Percentiles rank a stretch among this genome's conserved stretches.
Evolutionary conservation across 208 protist genomes (phyloP).

Genomic region (Crithidia fasciculata): DNA sequence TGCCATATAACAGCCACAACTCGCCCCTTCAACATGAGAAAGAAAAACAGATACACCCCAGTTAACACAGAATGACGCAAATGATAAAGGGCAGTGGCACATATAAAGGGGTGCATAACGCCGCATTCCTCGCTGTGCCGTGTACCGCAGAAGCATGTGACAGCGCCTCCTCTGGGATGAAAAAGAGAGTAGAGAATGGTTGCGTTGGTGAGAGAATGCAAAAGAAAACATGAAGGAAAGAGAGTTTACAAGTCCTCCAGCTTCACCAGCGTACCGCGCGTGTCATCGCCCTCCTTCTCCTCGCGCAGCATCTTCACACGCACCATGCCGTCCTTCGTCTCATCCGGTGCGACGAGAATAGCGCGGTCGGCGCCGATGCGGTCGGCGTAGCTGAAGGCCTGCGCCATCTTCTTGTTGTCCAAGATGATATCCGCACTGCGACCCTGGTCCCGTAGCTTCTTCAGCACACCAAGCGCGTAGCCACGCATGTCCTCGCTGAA

Average conservation of each 20-base stretch:
- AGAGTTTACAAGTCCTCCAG: slow-evolving; percentile 49
- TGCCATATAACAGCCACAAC: too few relatives aligned
- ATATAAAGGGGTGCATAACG: too few relatives aligned
- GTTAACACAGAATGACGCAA: too few relatives aligned
- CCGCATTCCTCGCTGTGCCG: too few relatives aligned
- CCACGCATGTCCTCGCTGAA: slow-evolving; percentile 93
- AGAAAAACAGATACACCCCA: too few relatives aligned
- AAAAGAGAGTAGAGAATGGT: too few relatives aligned
- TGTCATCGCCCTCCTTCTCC: slow-evolving; percentile 53
- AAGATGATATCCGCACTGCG: slow-evolving; percentile 91
- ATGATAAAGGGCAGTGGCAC: too few relatives aligned
- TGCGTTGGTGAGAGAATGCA: not conserved
- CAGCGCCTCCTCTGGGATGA: too few relatives aligned
- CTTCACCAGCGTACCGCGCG: slow-evolving; percentile 64
- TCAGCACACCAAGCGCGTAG: slow-evolving; percentile 77
- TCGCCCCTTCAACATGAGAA: too few relatives aligned
- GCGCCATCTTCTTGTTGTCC: slow-evolving; percentile 90
- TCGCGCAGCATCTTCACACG: slow-evolving; percentile 93
- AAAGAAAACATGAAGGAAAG: not conserved
- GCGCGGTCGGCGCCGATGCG: slow-evolving; percentile 88
- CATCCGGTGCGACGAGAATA: slow-evolving; percentile 93
- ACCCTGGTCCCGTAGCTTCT: slow-evolving; percentile 75
- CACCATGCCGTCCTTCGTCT: slow-evolving; percentile 91
- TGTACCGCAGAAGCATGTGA: too few relatives aligned
- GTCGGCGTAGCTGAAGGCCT: slow-evolving; percentile 96